These are phyloP conservation scores for Fusarium sp. DNA, from an alignment of 2,329 filamentous ascomycete genomes.

Conservation along the genomic window DNA sequence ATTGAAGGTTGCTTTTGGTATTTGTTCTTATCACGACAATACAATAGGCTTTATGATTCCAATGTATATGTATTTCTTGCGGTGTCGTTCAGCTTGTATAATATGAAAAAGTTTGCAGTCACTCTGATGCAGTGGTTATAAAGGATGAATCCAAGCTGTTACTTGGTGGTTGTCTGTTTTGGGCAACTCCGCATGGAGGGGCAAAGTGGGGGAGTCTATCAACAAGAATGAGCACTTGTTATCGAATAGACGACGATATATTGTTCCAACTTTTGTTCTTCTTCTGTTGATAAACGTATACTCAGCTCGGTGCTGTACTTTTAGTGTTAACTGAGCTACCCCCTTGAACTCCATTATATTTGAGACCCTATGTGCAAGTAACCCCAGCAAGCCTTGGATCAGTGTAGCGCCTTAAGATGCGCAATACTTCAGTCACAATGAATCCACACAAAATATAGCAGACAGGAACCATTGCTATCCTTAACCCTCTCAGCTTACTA, in stretches of 20 bases:
- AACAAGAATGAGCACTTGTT: background rate
- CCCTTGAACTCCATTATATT: background rate
- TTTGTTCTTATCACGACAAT: background rate
- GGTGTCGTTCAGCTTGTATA: background rate
- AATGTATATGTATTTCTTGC: background rate
- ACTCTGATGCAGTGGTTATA: background rate
- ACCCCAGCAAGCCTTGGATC: too few relatives aligned
- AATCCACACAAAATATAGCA: too few relatives aligned
- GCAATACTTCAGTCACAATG: background rate
- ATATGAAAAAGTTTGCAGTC: background rate
- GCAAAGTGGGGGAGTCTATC: slow-evolving; percentile 11
- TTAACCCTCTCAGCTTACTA: too few relatives aligned
- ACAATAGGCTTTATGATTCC: background rate
- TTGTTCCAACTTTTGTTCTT: background rate
- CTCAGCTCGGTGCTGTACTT: too few relatives aligned
- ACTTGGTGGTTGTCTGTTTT: slow-evolving; percentile 20
- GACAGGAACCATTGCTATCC: background rate
- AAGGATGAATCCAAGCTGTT: background rate
- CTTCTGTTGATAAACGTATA: background rate
- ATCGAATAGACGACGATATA: background rate
- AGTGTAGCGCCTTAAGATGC: rapidly evolving
- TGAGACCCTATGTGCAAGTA: too few relatives aligned
- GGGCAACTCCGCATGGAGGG: slow-evolving; percentile 42
- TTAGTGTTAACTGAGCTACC: background rate
- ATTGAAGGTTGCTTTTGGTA: background rate